Evolutionary conservation across 352 stramenopile species (phyloP).

Genomic region (Phytophthora constricta): DNA sequence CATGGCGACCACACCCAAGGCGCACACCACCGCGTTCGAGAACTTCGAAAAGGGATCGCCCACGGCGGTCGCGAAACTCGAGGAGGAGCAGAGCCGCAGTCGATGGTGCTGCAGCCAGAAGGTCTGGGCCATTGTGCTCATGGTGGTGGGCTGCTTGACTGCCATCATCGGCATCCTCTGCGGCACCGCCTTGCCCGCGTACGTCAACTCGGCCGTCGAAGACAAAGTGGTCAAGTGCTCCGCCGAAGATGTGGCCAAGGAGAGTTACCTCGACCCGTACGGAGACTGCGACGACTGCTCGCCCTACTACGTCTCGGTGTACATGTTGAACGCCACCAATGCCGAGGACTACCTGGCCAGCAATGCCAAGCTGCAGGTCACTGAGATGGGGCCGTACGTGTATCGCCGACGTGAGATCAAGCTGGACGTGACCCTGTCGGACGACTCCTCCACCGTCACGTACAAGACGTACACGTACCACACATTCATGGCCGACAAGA

Average conservation of each 20-base stretch:
- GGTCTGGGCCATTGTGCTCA: slow-evolving; percentile 39
- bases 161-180: slow-evolving; percentile 61
- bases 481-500: slow-evolving; percentile 53
- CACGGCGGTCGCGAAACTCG: slow-evolving; percentile 30
- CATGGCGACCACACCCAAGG: slow-evolving; percentile 34
- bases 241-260: slow-evolving; percentile 42
- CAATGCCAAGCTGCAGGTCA: slow-evolving; percentile 61
- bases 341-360: slow-evolving; percentile 59
- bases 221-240: slow-evolving; percentile 51
- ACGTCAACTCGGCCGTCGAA: slow-evolving; percentile 57
- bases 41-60: slow-evolving; percentile 35
- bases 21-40: slow-evolving; percentile 29
- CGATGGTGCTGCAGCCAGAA: slow-evolving; percentile 48
- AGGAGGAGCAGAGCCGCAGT: slow-evolving; percentile 14
- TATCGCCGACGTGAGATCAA: slow-evolving; percentile 72
- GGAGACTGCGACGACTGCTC: slow-evolving; percentile 80
- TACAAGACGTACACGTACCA: slow-evolving; percentile 87
- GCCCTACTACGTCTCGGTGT: slow-evolving; percentile 73
- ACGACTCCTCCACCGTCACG: slow-evolving; percentile 59
- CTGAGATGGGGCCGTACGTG: slow-evolving; percentile 74
- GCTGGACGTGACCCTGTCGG: slow-evolving; percentile 63
- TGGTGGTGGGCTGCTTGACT: slow-evolving; percentile 45
- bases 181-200: slow-evolving; percentile 54
- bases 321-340: slow-evolving; percentile 84
- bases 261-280: slow-evolving; percentile 61